Evolutionary conservation across 2,329 filamentous ascomycete genomes (phyloP), one percentile per base, ranked within the genome.

Genomic region (Colletotrichum somersetense): DNA sequence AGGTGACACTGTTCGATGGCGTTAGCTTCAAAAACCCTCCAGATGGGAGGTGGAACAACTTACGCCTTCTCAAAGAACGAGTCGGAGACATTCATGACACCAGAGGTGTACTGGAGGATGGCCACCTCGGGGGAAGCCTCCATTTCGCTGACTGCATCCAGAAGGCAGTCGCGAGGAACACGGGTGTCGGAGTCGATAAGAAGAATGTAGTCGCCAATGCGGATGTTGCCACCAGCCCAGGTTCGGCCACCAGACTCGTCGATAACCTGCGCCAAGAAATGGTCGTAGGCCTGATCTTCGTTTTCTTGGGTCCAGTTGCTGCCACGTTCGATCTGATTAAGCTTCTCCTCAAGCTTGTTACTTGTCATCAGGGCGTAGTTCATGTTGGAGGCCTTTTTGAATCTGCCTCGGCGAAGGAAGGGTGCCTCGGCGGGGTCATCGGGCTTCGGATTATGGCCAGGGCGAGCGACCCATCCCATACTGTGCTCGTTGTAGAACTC

Each of bases 61-160:
- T 56, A 73, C 82, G 63, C 91, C 75, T 91, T 92, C 80, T 95
- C 93, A 76, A 95, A 95, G 81, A 90, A 93, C 65, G 88, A 91
- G 76, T 89, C 84, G 1, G 90, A 89, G 12, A 95, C 91, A 75
- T 94, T 91, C 92, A 95, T 94, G 72, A 95, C 92, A 35, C 91
- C 91, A 7, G 91, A 93, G 0, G 88, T 88, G 81, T 92, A 92
- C 78, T 94, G 92, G 69, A 93, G 85, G 76, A 94, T 92, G 23
- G 88, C 92, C 1, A 93, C 90, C 75, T 93, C 89, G 0, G 91
- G 91, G 18, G 87, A 91, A 74, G 89, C 85, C 74, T 91, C 89
- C 91, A 94, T 93, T 79, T 93, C 92, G 20, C 87, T 88, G 23
- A 89, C 91, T n/a, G 89, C 91, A 74, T 92, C 90, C 11, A 93